Conservation (phyloP, 2,329 filamentous ascomycete genomes). For the Myriosclerotinia scirpicola region DNA sequence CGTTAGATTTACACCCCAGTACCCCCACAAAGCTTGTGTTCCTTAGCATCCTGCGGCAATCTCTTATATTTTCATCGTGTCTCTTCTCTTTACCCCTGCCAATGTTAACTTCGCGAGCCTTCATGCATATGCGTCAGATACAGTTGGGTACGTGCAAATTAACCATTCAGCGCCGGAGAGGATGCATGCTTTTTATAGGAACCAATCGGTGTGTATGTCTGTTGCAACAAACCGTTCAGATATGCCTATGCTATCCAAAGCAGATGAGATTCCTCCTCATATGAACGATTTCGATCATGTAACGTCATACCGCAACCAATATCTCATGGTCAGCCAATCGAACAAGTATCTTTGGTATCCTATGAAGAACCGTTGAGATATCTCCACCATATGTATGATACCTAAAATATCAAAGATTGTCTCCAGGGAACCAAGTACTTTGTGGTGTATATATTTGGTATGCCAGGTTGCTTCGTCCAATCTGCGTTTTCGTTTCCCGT, state of each 20-base stretch:
- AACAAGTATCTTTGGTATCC: not conserved
- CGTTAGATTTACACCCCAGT: not conserved
- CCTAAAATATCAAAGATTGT: not conserved
- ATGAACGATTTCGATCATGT: not conserved
- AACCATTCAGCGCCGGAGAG: not conserved
- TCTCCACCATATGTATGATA: not conserved
- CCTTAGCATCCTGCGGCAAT: not conserved
- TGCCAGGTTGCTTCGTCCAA: conserved; percentile 1
- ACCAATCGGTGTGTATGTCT: conserved; percentile 1
- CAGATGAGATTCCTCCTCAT: not conserved
- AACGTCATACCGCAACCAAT: conserved; percentile 6
- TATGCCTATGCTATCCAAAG: not conserved
- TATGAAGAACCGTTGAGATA: not conserved
- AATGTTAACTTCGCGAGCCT: conserved; percentile 12
- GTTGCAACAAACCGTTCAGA: not conserved
- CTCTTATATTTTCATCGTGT: not conserved
- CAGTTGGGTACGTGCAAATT: conserved; percentile 17
- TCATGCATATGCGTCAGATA: conserved; percentile 11
- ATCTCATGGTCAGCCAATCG: not conserved
- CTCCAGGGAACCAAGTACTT: not conserved
- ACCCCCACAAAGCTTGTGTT: conserved; percentile 19
- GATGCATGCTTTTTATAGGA: not conserved
- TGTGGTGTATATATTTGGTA: conserved; percentile 4
- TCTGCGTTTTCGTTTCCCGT: not conserved
- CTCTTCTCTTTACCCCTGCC: not conserved